Percentiles rank a stretch among this genome's conserved stretches.
Evolutionary conservation across 2,329 filamentous ascomycete genomes (phyloP).

Genomic region (Fusarium sulawesiense): DNA sequence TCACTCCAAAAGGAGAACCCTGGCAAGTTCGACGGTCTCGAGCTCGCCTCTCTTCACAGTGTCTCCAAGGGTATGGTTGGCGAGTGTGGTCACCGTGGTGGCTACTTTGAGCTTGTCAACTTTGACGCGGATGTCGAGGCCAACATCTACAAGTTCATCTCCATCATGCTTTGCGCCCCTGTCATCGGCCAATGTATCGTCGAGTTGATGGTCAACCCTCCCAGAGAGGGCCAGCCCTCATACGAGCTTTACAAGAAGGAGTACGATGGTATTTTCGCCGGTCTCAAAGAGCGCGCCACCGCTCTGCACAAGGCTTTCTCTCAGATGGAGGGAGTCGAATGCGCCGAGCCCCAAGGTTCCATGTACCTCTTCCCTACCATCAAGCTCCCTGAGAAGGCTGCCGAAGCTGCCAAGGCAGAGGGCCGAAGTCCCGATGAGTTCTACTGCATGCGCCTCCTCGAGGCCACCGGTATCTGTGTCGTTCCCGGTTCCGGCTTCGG

Average conservation of each 20-base stretch:
- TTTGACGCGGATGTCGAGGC: slow-evolving; percentile 88
- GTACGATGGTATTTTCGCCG: slow-evolving; percentile 83
- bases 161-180: slow-evolving; percentile 94
- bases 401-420: slow-evolving; percentile 79
- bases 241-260: slow-evolving; percentile 86
- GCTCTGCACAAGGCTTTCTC: slow-evolving; percentile 91
- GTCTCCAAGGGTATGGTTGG: slow-evolving; percentile 99
- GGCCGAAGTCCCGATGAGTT: slow-evolving; percentile 87
- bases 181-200: slow-evolving; percentile 97
- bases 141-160: slow-evolving; percentile 98
- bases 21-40: slow-evolving; percentile 83
- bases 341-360: slow-evolving; percentile 87
- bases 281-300: slow-evolving; percentile 80
- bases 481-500: slow-evolving; percentile 94
- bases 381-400: slow-evolving; percentile 78
- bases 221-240: slow-evolving; percentile 82
- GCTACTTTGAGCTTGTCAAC: slow-evolving; percentile 95
- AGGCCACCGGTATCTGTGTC: slow-evolving; percentile 94
- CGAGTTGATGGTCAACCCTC: slow-evolving; percentile 98
- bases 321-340: slow-evolving; percentile 96
- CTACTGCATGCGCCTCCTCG: slow-evolving; percentile 90
- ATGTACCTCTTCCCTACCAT: slow-evolving; percentile 99
- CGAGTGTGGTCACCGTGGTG: slow-evolving; percentile 96
- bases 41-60: slow-evolving; percentile 92
- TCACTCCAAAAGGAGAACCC: slow-evolving; percentile 80